phyloP scores from a whole-genome alignment of 805 yeast species.

The Saccharomycopsis sp. region DNA sequence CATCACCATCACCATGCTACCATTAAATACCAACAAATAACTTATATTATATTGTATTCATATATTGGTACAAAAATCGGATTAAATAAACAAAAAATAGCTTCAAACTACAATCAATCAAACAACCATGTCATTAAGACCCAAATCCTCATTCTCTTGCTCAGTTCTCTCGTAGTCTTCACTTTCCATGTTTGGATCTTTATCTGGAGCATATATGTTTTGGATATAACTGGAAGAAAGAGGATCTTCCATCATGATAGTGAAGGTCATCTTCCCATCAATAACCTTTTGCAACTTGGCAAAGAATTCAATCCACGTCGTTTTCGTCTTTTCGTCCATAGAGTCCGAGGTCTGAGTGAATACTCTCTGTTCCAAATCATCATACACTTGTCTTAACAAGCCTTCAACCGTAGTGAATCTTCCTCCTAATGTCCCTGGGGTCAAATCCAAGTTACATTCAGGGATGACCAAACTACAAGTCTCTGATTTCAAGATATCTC shows the following conservation, averaged over 20 bases:
- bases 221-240: constrained; percentile 92
- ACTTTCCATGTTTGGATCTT: constrained; percentile 89
- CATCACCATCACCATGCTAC: no score
- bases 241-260: constrained; percentile 89
- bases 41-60: no score
- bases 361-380: constrained; percentile 81
- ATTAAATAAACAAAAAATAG: neutral
- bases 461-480: constrained; percentile 84
- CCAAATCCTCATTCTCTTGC: constrained; percentile 88
- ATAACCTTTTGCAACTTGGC: constrained; percentile 68
- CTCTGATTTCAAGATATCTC: constrained; percentile 93
- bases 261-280: constrained; percentile 75
- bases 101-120: constrained; percentile 7
- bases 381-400: constrained; percentile 77
- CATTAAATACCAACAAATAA: neutral
- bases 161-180: constrained; percentile 87
- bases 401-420: constrained; percentile 98
- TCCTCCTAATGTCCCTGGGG: constrained; percentile 96
- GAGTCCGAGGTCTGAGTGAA: constrained; percentile 84
- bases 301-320: constrained; percentile 80
- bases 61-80: neutral
- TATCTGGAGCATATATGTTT: constrained; percentile 98
- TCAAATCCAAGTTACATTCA: constrained; percentile 82
- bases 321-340: constrained; percentile 71
- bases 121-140: constrained; percentile 48